Conservation (phyloP, 2,329 filamentous ascomycete genomes). For the Onygena corvina region DNA sequence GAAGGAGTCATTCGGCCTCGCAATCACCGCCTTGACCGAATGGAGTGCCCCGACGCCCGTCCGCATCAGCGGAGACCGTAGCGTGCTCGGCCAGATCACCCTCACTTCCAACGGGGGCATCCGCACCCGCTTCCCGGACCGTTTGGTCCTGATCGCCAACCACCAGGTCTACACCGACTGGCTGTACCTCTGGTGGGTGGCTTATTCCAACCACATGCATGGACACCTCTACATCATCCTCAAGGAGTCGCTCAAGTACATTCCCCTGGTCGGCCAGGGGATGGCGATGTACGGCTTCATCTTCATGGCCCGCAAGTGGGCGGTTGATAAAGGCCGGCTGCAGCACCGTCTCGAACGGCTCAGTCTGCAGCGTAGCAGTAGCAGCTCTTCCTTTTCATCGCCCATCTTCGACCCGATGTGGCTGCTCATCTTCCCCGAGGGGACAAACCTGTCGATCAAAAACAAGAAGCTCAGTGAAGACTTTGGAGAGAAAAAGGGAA, state of each 20-base stretch:
- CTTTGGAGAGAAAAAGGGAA: conserved; percentile 47
- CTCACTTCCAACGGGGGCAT: conserved; percentile 46
- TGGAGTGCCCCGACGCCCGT: conserved; percentile 53
- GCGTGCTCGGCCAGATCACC: conserved; percentile 47
- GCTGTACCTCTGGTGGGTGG: conserved; percentile 57
- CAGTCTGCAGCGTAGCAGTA: conserved; percentile 31
- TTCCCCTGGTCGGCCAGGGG: conserved; percentile 50
- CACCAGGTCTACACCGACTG: conserved; percentile 60
- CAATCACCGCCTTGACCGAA: conserved; percentile 50
- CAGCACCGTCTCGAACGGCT: conserved; percentile 46
- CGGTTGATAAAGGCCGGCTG: conserved; percentile 48
- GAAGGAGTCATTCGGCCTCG: conserved; percentile 52
- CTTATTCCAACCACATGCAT: conserved; percentile 53
- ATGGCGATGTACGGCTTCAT: conserved; percentile 57
- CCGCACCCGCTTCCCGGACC: conserved; percentile 48
- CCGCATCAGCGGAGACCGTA: conserved; percentile 50
- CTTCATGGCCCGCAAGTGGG: conserved; percentile 52
- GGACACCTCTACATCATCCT: conserved; percentile 55
- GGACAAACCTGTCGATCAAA: conserved; percentile 48
- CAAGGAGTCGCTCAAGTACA: conserved; percentile 52
- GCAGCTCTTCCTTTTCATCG: conserved; percentile 38
- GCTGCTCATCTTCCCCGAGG: conserved; percentile 54
- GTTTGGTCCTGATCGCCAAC: conserved; percentile 51
- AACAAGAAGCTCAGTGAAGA: conserved; percentile 45
- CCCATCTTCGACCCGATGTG: conserved; percentile 50